A percentile compares a stretch with the other conserved stretches of the same genome.
phyloP scores from a whole-genome alignment of 1,284 basidiomycete genomes.

The Bondarzewia mesenterica region DNA sequence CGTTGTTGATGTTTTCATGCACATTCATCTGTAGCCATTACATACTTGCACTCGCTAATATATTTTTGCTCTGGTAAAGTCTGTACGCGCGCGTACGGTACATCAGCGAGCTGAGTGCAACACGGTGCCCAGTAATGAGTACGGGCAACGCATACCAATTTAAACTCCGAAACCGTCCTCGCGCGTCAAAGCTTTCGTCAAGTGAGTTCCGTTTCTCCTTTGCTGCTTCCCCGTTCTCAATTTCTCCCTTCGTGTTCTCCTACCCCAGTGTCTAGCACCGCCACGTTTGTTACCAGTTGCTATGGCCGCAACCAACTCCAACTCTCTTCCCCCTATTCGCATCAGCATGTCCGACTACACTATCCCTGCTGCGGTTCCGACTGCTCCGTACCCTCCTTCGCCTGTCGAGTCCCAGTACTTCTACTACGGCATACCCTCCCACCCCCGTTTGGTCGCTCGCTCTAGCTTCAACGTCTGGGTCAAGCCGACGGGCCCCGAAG shows the following conservation, averaged over 20 bases:
- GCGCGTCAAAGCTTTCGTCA: too few species aligned
- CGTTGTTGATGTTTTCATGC: too few species aligned
- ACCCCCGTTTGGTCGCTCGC: constrained; percentile 20
- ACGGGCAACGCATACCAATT: too few species aligned
- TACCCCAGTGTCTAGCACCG: not conserved
- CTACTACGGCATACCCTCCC: constrained; percentile 20
- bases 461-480: constrained; percentile 18
- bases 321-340: not conserved
- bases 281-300: not conserved
- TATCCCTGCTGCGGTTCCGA: not conserved
- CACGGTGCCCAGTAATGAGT: too few species aligned
- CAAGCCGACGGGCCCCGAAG: constrained; percentile 19
- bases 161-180: too few species aligned
- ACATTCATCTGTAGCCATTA: too few species aligned
- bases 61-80: too few species aligned
- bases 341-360: not conserved
- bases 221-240: not conserved
- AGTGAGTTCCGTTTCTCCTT: too few species aligned
- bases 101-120: too few species aligned
- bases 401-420: constrained; percentile 11
- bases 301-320: not conserved
- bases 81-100: too few species aligned
- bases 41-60: too few species aligned
- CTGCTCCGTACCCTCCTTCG: not conserved
- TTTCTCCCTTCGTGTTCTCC: too few species aligned